Base-by-base conservation (phyloP, 352 stramenopile genomes). In the Aphanomyces euteiches region DNA sequence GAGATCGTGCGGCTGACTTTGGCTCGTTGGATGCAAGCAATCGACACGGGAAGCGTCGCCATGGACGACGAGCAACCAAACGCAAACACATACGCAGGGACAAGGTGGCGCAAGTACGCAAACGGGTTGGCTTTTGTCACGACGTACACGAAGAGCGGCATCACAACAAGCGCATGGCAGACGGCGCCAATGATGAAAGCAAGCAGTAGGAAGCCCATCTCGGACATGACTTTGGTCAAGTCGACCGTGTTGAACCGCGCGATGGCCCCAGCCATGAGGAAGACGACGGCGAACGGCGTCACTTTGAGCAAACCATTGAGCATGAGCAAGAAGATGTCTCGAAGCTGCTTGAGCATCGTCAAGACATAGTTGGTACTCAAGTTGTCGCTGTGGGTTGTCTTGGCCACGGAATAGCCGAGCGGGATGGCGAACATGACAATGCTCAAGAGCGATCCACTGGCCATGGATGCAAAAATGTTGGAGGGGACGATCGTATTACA, bases 391-490 rank as follows among this genome's bases (percentile, higher is more conserved):
- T 74, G 67, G 28, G 28, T 28, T 56, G 80, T 87, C 64, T 87
- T 87, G 60, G 78, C 69, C n/a, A 90, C 69, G 7, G 84, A 80
- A 15, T 90, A 75, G 43, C 82, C 86, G 59, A 92, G 85, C 45
- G 76, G 77, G 38, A 92, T 72, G 13, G 84, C 83, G 53, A 92
- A 92, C n/a, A 77, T 79, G 59, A 92, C 91, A 40, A 91, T 78
- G 45, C 84, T 88, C 19, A 92, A 73, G 13, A 85, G 87, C 13
- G 83, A 79, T 0, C 74, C 78, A 1, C 72, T 74, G 12, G 81
- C 77, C 41, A 93, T 88, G 0, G 83, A 28, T 28, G 28, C 34
- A 47, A 86, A 81, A 40, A 93, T 84, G 78, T 92, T 93, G 39
- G 77, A 69, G 1, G 81, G 79, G 37, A 92, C 79, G 7, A 93